Percentiles rank a stretch among this genome's conserved stretches.
phyloP scores from a whole-genome alignment of 176 grass and related monocot species.

The Cymbopogon citratus region DNA sequence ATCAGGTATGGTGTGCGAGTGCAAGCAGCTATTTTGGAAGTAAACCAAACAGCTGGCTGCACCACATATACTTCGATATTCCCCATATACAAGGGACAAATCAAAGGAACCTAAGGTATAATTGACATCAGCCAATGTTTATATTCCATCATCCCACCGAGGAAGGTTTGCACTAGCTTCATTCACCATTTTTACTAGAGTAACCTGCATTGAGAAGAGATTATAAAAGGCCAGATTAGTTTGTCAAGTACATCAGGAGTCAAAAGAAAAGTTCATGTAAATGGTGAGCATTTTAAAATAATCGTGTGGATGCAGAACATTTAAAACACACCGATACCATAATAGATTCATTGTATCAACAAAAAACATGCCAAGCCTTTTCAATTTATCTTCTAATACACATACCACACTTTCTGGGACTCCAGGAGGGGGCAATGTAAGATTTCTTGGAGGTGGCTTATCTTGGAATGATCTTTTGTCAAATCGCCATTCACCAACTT shows the following conservation, averaged over 20 bases:
- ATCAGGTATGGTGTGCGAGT: constrained; percentile 23
- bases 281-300: not conserved
- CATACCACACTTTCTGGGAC: constrained; percentile 99
- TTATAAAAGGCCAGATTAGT: not conserved
- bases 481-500: constrained; percentile 84
- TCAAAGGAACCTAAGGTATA: not conserved
- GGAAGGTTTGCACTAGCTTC: constrained; percentile 83
- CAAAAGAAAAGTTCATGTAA: not conserved
- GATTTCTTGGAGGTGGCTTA: constrained; percentile 76
- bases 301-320: not conserved
- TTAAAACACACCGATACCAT: not conserved
- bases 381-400: constrained; percentile 11
- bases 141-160: constrained; percentile 75
- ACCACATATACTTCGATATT: not conserved
- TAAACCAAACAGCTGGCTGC: not conserved
- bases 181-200: constrained; percentile 82
- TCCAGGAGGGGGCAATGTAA: constrained; percentile 76
- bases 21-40: not conserved
- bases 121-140: not conserved
- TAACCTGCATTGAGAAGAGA: constrained; percentile 42
- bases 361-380: not conserved
- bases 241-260: not conserved
- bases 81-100: constrained; percentile 1
- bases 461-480: constrained; percentile 69
- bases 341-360: not conserved